A percentile compares a stretch with the other conserved stretches of the same genome.
Conservation (phyloP, 768 basidiomycete genomes). For the Mycena olivaceomarginata region DNA sequence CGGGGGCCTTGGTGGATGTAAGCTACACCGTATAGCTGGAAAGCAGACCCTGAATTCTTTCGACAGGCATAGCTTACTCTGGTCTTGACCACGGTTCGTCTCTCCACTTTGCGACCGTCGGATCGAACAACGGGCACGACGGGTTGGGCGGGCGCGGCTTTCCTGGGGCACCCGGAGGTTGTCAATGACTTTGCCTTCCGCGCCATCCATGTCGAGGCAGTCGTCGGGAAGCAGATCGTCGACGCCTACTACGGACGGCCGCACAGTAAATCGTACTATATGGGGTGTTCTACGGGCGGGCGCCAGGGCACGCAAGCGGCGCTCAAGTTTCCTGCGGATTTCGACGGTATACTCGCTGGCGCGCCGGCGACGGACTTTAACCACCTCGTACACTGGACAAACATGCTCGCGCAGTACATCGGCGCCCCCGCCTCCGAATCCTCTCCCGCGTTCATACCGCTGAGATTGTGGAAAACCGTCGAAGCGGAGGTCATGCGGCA, state of each 20-base stretch:
- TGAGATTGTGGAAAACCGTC: conserved; percentile 44
- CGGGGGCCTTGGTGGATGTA: conserved; percentile 28
- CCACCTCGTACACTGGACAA: conserved; percentile 33
- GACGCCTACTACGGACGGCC: conserved; percentile 47
- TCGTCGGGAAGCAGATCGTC: conserved; percentile 50
- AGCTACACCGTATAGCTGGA: not conserved
- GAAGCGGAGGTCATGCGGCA: conserved; percentile 44
- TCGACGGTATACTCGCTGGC: conserved; percentile 53
- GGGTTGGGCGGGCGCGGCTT: conserved; percentile 42
- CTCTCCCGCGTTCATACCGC: conserved; percentile 41
- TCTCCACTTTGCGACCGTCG: conserved; percentile 48
- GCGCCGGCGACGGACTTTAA: conserved; percentile 48
- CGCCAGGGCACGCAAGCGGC: conserved; percentile 51
- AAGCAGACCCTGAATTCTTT: not conserved
- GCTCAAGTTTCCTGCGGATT: conserved; percentile 50
- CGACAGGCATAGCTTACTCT: conserved; percentile 48
- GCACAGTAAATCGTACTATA: conserved; percentile 49
- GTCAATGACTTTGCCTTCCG: conserved; percentile 51
- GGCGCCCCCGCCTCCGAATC: conserved; percentile 35
- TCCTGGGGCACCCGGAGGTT: conserved; percentile 49
- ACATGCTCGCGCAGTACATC: conserved; percentile 10
- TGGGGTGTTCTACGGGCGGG: conserved; percentile 53
- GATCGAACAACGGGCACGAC: conserved; percentile 51
- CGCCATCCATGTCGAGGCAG: conserved; percentile 47
- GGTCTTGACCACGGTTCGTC: conserved; percentile 44